These are phyloP conservation scores for Dactylonectria estremocensis DNA, from an alignment of 2,329 filamentous ascomycete genomes.

Conservation along the genomic window DNA sequence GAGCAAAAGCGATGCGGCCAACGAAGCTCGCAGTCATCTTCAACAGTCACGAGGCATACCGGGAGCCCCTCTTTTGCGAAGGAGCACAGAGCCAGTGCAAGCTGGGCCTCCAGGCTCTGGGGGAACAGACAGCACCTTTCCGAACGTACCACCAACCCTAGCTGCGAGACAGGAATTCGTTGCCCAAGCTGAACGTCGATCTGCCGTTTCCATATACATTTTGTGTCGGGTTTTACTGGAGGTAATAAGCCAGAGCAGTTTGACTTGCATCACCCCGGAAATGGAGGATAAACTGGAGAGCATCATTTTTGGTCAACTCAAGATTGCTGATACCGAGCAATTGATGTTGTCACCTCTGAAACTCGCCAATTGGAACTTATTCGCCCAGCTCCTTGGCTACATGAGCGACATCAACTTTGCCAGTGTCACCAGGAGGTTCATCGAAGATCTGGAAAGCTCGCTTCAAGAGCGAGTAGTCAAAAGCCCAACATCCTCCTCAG, in stretches of 20 bases:
- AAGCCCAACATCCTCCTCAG: constrained; percentile 69
- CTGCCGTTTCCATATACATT: constrained; percentile 95
- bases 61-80: constrained; percentile 71
- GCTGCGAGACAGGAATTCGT: constrained; percentile 78
- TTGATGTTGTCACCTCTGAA: constrained; percentile 84
- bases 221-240: constrained; percentile 94
- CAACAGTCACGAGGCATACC: constrained; percentile 66
- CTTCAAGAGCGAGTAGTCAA: constrained; percentile 84
- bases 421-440: constrained; percentile 86
- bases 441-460: constrained; percentile 83
- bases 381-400: constrained; percentile 91
- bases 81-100: constrained; percentile 82
- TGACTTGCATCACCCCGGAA: constrained; percentile 86
- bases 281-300: constrained; percentile 96
- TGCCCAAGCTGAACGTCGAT: constrained; percentile 86
- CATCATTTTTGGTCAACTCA: constrained; percentile 97
- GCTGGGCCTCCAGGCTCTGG: constrained; percentile 49
- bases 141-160: constrained; percentile 57
- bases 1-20: constrained; percentile 91
- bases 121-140: constrained; percentile 49
- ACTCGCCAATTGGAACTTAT: constrained; percentile 95
- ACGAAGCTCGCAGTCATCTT: constrained; percentile 73
- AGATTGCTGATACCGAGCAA: constrained; percentile 88
- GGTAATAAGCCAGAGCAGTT: constrained; percentile 90
- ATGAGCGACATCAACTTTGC: constrained; percentile 96